Percentiles rank a stretch among this genome's conserved stretches.
Conservation (phyloP, 1,284 basidiomycete genomes). For the Hymenochaete sp. region DNA sequence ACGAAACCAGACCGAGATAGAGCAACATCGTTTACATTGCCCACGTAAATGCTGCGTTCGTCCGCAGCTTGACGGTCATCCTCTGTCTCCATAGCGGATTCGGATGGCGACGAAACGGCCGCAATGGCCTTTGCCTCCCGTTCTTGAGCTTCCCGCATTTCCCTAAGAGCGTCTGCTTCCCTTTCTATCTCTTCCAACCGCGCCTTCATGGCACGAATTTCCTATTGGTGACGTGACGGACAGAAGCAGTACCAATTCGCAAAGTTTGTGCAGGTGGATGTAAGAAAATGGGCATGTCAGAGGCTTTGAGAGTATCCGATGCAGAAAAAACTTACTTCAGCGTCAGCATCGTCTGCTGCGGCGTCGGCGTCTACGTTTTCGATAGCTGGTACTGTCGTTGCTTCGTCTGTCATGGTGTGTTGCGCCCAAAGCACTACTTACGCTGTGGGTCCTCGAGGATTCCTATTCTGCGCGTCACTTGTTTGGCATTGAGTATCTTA, state of each 20-base stretch:
- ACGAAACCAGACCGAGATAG: not conserved
- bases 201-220: slow-evolving; percentile 86
- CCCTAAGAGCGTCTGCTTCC: slow-evolving; percentile 81
- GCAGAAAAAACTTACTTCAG: slow-evolving; percentile 28
- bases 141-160: slow-evolving; percentile 76
- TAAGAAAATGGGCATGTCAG: not conserved
- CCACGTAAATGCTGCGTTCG: slow-evolving; percentile 87
- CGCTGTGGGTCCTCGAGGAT: no score
- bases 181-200: slow-evolving; percentile 88
- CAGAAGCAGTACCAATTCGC: slow-evolving; percentile 8
- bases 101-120: slow-evolving; percentile 29
- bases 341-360: slow-evolving; percentile 28
- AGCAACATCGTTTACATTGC: slow-evolving; percentile 67
- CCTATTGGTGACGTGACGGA: slow-evolving; percentile 34
- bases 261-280: not conserved
- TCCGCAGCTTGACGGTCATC: slow-evolving; percentile 77
- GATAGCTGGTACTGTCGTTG: slow-evolving; percentile 24
- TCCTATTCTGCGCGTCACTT: no score
- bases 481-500: no score
- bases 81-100: slow-evolving; percentile 54
- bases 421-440: slow-evolving; percentile 1
- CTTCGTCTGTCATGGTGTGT: slow-evolving; percentile 28
- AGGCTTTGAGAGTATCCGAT: no score
- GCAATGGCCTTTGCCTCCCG: slow-evolving; percentile 28
- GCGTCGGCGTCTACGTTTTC: slow-evolving; percentile 24